Percentiles rank a stretch among this genome's conserved stretches.
Evolutionary conservation across 1,284 basidiomycete genomes (phyloP).

Genomic region (Erythrobasidium hasegawianum): DNA sequence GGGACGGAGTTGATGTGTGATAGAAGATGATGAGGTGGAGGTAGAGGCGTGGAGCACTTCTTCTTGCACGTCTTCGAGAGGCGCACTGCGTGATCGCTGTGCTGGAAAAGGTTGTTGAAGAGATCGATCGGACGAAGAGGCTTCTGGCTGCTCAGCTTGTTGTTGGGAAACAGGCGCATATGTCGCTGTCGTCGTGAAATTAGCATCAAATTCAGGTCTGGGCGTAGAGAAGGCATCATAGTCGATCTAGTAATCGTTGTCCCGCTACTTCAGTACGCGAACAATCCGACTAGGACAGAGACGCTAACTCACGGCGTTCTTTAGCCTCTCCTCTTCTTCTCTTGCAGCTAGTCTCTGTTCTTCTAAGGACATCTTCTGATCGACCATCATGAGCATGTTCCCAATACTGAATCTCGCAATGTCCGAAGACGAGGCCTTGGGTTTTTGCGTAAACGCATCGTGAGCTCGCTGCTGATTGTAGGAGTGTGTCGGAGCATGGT

Average conservation of each 20-base stretch:
- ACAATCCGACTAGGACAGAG: neutral
- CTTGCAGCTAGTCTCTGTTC: neutral
- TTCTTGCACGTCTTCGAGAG: neutral
- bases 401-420: slow-evolving; percentile 27
- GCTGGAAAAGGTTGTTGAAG: neutral
- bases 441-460: neutral
- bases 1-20: too few species aligned
- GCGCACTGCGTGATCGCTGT: neutral
- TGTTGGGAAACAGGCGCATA: too few species aligned
- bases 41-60: neutral
- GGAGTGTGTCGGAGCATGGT: neutral
- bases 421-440: neutral
- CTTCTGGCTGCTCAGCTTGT: too few species aligned
- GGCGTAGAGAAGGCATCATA: neutral
- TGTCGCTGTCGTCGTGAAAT: neutral
- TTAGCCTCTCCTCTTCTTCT: neutral
- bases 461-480: slow-evolving; percentile 1
- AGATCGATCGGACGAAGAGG: neutral
- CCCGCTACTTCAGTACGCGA: slow-evolving; percentile 2
- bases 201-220: neutral
- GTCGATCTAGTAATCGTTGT: neutral
- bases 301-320: neutral
- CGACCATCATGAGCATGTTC: slow-evolving; percentile 25
- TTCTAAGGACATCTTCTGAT: slow-evolving; percentile 18
- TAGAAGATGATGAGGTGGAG: neutral